These are phyloP conservation scores for Chrysanthemum makinoi DNA, from an alignment of 129 eudicot species.

Conservation along the genomic window DNA sequence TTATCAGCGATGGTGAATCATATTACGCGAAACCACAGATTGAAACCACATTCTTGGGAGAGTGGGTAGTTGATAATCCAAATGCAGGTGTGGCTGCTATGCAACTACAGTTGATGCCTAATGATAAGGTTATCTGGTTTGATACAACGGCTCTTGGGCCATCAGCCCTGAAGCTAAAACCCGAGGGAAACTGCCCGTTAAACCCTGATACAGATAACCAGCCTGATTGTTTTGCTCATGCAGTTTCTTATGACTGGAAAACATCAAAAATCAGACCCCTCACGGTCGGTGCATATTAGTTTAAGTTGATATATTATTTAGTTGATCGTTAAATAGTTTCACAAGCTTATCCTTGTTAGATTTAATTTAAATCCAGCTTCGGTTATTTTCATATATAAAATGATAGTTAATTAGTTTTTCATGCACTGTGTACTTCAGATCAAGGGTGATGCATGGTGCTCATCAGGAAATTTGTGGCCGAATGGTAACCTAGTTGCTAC, in stretches of 20 bases:
- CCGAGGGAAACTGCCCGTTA: constrained; percentile 32
- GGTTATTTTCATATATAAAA: no score
- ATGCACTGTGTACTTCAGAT: constrained; percentile 33
- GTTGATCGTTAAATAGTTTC: not conserved
- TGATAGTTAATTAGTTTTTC: no score
- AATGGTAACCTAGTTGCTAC: constrained; percentile 60
- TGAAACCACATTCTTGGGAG: constrained; percentile 23
- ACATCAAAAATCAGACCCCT: constrained; percentile 42
- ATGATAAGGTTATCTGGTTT: constrained; percentile 59
- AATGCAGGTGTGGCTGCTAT: constrained; percentile 80
- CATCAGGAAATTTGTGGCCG: constrained; percentile 58
- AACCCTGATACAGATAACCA: constrained; percentile 28
- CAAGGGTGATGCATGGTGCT: constrained; percentile 77
- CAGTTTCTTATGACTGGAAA: constrained; percentile 56
- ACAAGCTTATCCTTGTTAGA: no score
- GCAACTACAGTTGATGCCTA: constrained; percentile 86
- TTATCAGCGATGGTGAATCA: no score
- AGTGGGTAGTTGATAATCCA: constrained; percentile 36
- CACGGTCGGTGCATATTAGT: constrained; percentile 30
- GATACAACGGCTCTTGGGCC: constrained; percentile 68
- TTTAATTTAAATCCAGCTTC: no score
- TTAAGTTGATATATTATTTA: no score
- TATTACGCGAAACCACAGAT: no score
- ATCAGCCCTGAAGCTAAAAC: constrained; percentile 33
- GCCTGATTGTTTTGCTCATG: constrained; percentile 78